Conservation (phyloP, 129 eudicot species). For the Gnaphalium uliginosum region DNA sequence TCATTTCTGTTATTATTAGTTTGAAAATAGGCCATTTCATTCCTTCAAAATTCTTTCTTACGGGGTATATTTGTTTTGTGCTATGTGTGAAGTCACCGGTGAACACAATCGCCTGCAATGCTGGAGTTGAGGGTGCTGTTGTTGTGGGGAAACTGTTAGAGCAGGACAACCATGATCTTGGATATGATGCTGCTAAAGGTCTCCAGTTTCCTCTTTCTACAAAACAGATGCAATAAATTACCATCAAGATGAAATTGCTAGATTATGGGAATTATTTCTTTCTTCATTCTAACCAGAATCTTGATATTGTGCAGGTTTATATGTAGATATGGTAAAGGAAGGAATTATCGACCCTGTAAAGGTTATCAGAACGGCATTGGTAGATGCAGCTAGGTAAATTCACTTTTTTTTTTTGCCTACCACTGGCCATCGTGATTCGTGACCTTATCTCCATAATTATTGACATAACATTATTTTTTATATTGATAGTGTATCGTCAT, state of each 20-base stretch:
- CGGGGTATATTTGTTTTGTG: background rate
- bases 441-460: background rate
- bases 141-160: background rate
- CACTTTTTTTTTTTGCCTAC: background rate
- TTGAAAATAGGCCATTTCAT: background rate
- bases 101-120: background rate
- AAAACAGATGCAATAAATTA: too few species aligned
- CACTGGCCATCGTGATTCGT: background rate
- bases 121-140: background rate
- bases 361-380: slow-evolving; percentile 12
- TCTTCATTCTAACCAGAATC: background rate
- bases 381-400: slow-evolving; percentile 14
- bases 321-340: slow-evolving; percentile 13
- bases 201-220: background rate
- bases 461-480: background rate
- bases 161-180: background rate
- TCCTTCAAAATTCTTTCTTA: background rate
- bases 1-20: background rate
- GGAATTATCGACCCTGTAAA: slow-evolving; percentile 13
- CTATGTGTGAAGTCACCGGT: background rate
- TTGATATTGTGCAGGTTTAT: background rate
- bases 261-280: background rate
- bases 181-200: background rate
- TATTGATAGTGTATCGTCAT: background rate
- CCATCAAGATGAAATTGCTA: background rate